phyloP scores from a whole-genome alignment of 805 yeast species.

The Blastobotrys parvus region DNA sequence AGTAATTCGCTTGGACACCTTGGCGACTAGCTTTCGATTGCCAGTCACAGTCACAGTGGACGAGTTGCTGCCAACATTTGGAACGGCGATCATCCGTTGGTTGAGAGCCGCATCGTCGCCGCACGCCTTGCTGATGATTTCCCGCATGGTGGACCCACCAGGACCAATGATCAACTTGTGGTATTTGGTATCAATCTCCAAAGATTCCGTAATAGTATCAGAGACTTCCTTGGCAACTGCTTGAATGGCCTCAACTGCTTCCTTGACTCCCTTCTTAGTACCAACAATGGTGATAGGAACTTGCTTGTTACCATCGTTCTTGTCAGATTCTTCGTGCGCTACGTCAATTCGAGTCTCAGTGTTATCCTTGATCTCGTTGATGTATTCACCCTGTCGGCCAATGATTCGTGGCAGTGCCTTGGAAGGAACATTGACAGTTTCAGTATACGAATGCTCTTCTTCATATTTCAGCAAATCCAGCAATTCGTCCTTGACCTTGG shows the following conservation, averaged over 20 bases:
- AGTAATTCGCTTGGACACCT: slow-evolving; percentile 54
- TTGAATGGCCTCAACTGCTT: slow-evolving; percentile 57
- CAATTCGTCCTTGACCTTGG: slow-evolving; percentile 75
- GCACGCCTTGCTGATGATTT: slow-evolving; percentile 72
- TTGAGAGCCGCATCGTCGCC: slow-evolving; percentile 32
- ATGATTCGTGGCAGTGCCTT: slow-evolving; percentile 76
- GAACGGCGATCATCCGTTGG: slow-evolving; percentile 55
- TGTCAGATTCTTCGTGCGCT: slow-evolving; percentile 41
- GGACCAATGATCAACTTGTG: slow-evolving; percentile 73
- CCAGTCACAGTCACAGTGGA: slow-evolving; percentile 61
- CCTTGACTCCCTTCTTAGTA: slow-evolving; percentile 62
- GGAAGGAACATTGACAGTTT: slow-evolving; percentile 57
- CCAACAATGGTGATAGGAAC: slow-evolving; percentile 71
- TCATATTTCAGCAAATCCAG: slow-evolving; percentile 78
- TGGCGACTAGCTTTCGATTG: slow-evolving; percentile 61
- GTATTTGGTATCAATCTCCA: slow-evolving; percentile 65
- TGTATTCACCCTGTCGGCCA: slow-evolving; percentile 80
- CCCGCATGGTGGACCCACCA: slow-evolving; percentile 64
- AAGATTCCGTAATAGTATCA: slow-evolving; percentile 46
- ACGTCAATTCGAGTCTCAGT: slow-evolving; percentile 40
- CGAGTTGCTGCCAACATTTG: slow-evolving; percentile 48
- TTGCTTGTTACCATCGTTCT: slow-evolving; percentile 35
- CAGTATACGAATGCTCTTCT: slow-evolving; percentile 69
- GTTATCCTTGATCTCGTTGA: slow-evolving; percentile 69
- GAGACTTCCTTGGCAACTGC: slow-evolving; percentile 57